A percentile compares a stretch with the other conserved stretches of the same genome.
These are phyloP conservation scores for Cyberlindnera mycetangii DNA, from an alignment of 805 yeast genomes.

Conservation along the genomic window DNA sequence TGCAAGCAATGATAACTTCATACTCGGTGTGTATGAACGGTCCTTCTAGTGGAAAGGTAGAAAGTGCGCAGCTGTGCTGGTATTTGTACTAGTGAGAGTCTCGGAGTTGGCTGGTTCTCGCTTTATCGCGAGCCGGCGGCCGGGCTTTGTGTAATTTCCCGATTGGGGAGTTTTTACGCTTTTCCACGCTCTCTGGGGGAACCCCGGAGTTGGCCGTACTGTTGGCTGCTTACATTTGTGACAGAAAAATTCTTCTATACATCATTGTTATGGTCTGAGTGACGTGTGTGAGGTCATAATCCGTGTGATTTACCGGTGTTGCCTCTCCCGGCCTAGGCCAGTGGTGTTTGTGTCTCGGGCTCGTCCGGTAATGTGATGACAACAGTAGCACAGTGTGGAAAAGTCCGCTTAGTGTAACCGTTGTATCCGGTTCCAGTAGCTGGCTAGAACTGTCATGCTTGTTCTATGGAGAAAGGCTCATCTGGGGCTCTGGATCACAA, in stretches of 20 bases:
- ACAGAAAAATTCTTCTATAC: not conserved
- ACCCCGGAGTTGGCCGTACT: constrained; percentile 12
- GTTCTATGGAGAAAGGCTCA: too few relatives aligned
- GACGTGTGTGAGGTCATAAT: not conserved
- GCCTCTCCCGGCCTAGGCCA: too few relatives aligned
- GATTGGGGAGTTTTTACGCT: constrained; percentile 4
- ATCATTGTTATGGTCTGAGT: not conserved
- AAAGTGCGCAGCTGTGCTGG: not conserved
- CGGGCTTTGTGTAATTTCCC: constrained; percentile 2
- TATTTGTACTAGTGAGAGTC: not conserved
- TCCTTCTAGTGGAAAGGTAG: not conserved
- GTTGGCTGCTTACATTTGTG: not conserved
- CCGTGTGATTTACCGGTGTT: too few relatives aligned
- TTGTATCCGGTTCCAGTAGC: too few relatives aligned
- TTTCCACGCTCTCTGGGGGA: not conserved
- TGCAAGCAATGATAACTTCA: constrained; percentile 6
- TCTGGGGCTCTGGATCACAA: too few relatives aligned
- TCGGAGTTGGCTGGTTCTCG: not conserved
- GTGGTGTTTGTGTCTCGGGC: too few relatives aligned
- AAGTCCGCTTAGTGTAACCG: too few relatives aligned
- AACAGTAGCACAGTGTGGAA: too few relatives aligned
- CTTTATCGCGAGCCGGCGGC: constrained; percentile 10
- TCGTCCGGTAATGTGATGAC: too few relatives aligned
- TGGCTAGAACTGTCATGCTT: too few relatives aligned
- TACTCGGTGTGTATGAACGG: not conserved